Base-by-base conservation (phyloP, 2,329 filamentous ascomycete species). In the Parastagonospora nodorum region DNA sequence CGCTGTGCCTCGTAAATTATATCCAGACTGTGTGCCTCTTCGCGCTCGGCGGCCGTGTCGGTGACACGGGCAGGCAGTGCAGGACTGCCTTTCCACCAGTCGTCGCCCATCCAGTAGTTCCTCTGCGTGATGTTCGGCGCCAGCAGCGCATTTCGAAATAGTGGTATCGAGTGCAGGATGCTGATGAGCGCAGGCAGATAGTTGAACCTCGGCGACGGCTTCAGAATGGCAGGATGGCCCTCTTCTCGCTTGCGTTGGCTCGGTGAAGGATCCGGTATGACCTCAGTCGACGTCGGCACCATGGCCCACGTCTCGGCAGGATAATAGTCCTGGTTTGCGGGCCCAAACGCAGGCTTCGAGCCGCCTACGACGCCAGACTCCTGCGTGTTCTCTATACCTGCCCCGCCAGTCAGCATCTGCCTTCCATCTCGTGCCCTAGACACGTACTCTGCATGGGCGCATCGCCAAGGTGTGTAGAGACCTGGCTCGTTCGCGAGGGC, bases 61-160 rank as follows among this genome's bases (percentile, higher is more conserved):
- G 84, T 76, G 16, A 82, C 78, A 40, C 77, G 79, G 3, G 80
- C 75, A 11, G 78, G 67, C 28, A 77, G 72, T 24, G 84, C 80
- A 0, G 77, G 66, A 28, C 76, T 77, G 15, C 85, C 85, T 59
- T 80, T 82, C 84, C 85, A 88, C 85, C 85, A 88, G 9, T 84
- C 80, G 1, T 75, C 58, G 51, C 85, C 79, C 45, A 79, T 68
- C 37, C 82, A 82, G 59, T 87, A 87, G 50, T 81, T 75, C 2
- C 71, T 63, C 19, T 78, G 67, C 5, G 75, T 60, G 24, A 77
- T 69, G 7, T 73, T 72, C n/a, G 79, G 74, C 35, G 78, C 66
- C 10, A 87, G 67, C 8, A 87, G 74, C 8, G 81, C 80, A 62
- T 86, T 83, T 48, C 84, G 77, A 15, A 80, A 81, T 28, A 82